phyloP scores from a whole-genome alignment of 1,139 yeast species.

The Saccharomyces pastorianus region DNA sequence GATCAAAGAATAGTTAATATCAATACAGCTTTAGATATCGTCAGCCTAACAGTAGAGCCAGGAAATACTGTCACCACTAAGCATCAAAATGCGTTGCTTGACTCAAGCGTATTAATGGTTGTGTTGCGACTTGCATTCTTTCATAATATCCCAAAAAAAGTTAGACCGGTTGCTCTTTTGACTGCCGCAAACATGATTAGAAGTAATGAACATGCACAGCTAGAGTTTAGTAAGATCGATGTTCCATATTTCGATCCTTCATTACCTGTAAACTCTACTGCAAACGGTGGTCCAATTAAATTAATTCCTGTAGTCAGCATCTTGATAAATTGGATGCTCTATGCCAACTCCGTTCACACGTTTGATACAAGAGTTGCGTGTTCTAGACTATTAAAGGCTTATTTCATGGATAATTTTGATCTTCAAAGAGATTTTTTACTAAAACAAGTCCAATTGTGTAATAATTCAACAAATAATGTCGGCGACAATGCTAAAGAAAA shows the following conservation, averaged over 20 bases:
- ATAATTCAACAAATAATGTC: constrained; percentile 6
- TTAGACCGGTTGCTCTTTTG: constrained; percentile 59
- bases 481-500: constrained; percentile 3
- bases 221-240: constrained; percentile 67
- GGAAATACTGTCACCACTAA: constrained; percentile 57
- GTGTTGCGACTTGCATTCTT: constrained; percentile 66
- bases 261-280: constrained; percentile 37
- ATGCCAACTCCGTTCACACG: constrained; percentile 70
- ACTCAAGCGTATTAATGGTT: constrained; percentile 56
- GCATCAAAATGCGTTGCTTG: constrained; percentile 57
- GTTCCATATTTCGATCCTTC: constrained; percentile 88
- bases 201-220: constrained; percentile 56
- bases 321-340: constrained; percentile 72
- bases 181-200: constrained; percentile 72
- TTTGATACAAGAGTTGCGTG: constrained; percentile 78
- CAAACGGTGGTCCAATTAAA: constrained; percentile 13
- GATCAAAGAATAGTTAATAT: constrained; percentile 65
- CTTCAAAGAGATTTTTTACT: constrained; percentile 53
- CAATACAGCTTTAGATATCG: constrained; percentile 59
- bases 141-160: constrained; percentile 48
- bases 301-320: constrained; percentile 61
- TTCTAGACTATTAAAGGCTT: constrained; percentile 56
- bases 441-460: constrained; percentile 52
- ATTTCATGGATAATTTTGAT: constrained; percentile 56
- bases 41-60: constrained; percentile 63